phyloP scores from a whole-genome alignment of 1,139 yeast species.

The Spathaspora jeffriesii region DNA sequence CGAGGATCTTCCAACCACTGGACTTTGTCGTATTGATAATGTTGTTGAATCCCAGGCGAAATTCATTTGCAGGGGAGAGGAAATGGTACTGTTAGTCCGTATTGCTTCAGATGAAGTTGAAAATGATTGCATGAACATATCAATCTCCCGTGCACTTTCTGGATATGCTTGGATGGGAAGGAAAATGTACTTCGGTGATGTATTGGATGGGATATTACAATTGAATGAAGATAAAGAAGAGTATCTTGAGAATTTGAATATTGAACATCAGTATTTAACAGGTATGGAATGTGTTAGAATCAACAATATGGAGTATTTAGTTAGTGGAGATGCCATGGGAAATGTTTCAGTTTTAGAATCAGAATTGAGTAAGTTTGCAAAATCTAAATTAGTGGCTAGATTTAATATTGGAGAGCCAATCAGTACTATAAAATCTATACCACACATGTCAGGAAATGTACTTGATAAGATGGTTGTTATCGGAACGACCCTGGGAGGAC shows the following conservation, averaged over 20 bases:
- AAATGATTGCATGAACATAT: not conserved
- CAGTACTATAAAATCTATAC: constrained; percentile 19
- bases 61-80: not conserved
- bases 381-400: constrained; percentile 4
- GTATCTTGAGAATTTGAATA: not conserved
- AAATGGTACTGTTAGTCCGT: not conserved
- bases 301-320: constrained; percentile 6
- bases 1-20: not conserved
- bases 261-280: constrained; percentile 4
- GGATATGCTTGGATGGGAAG: not conserved
- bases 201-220: not conserved
- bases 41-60: not conserved
- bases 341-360: constrained; percentile 18
- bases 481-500: constrained; percentile 40
- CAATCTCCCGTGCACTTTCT: not conserved
- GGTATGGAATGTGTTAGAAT: constrained; percentile 1
- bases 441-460: not conserved
- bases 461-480: constrained; percentile 19
- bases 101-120: not conserved
- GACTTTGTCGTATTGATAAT: not conserved
- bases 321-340: constrained; percentile 34
- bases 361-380: not conserved
- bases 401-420: constrained; percentile 35
- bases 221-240: not conserved
- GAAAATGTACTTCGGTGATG: not conserved